Base-by-base conservation (phyloP, 2,329 filamentous ascomycete genomes). In the Talaromyces piceae region DNA sequence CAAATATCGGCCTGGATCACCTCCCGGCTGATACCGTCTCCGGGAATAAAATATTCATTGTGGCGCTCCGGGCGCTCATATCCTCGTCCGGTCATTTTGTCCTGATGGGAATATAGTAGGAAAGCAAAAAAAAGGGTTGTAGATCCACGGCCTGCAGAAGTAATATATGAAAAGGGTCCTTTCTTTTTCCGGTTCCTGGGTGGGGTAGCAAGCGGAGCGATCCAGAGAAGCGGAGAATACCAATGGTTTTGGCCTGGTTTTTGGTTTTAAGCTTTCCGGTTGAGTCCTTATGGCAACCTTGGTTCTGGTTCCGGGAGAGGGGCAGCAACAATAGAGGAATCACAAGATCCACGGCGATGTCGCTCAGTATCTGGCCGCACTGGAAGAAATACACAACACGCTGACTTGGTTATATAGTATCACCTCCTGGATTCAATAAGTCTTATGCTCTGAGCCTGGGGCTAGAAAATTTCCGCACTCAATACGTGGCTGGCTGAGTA, bases 1-100 rank as follows among this genome's bases (percentile, higher is more conserved):
- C 87, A 90, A 59, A 91, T 88, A 67, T 91, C 87, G 66, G 86
- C 84, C 57, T 87, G 88, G 70, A 91, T 89, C 62, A 91, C 87
- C 70, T 91, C 86, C 61, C 86, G 83, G 67, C 87, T 86, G 69
- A 91, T 91, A 65, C 87, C 86, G 69, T 89, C 84, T 63, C 84
- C 82, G 43, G 85, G 84, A 50, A 90, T 82, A 68, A 90, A 90
- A 67, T 89, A 90, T 72, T 89, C 85, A 70, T 88, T 88, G 67
- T 86, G 69, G 63, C 69, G 65, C 57, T 66, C 61, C 57, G 62
- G 61, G 58, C 62, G 62, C 56, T 53, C 51, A 53, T 22, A 53
- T 23, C 39, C 57, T 62, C 64, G 68, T 62, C 65, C 65, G 60
- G 67, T 67, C 68, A 71, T 71, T 58, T 57, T 68, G 62, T 62